Percentiles rank a stretch among this genome's conserved stretches.
Evolutionary conservation across 169 alveolate species (phyloP).

Genomic region (Cytauxzoon felis): DNA sequence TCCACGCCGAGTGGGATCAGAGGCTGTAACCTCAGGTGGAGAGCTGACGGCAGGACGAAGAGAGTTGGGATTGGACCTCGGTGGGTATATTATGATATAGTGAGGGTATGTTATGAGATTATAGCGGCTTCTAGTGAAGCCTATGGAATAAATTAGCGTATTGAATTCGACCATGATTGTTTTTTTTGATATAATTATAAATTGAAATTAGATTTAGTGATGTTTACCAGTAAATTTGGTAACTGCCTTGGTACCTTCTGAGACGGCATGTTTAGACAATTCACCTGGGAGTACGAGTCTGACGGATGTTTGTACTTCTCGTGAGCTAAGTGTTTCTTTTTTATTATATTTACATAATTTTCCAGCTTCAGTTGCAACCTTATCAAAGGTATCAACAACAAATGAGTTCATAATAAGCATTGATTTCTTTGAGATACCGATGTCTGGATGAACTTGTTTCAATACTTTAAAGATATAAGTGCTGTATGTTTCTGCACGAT

Average conservation of each 20-base stretch:
- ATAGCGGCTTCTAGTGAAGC: slow-evolving; percentile 72
- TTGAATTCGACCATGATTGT: slow-evolving; percentile 26
- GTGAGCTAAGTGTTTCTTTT: slow-evolving; percentile 93
- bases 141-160: slow-evolving; percentile 60
- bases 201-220: slow-evolving; percentile 43
- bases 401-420: slow-evolving; percentile 95
- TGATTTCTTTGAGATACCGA: slow-evolving; percentile 93
- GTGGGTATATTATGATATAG: too few species aligned
- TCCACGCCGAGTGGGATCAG: too few species aligned
- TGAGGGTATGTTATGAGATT: background rate
- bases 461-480: slow-evolving; percentile 87
- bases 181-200: slow-evolving; percentile 15
- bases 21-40: too few species aligned
- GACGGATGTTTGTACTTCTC: slow-evolving; percentile 98
- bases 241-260: slow-evolving; percentile 99
- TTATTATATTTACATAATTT: slow-evolving; percentile 91
- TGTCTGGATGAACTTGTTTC: slow-evolving; percentile 96
- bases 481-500: slow-evolving; percentile 65
- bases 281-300: slow-evolving; percentile 99
- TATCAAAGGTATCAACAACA: slow-evolving; percentile 93
- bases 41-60: too few species aligned
- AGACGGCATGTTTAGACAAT: slow-evolving; percentile 99
- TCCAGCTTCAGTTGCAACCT: slow-evolving; percentile 94
- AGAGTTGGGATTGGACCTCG: too few species aligned
- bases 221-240: slow-evolving; percentile 92